These are phyloP conservation scores for Turnera subulata DNA, from an alignment of 345 rosid genomes.

Conservation along the genomic window DNA sequence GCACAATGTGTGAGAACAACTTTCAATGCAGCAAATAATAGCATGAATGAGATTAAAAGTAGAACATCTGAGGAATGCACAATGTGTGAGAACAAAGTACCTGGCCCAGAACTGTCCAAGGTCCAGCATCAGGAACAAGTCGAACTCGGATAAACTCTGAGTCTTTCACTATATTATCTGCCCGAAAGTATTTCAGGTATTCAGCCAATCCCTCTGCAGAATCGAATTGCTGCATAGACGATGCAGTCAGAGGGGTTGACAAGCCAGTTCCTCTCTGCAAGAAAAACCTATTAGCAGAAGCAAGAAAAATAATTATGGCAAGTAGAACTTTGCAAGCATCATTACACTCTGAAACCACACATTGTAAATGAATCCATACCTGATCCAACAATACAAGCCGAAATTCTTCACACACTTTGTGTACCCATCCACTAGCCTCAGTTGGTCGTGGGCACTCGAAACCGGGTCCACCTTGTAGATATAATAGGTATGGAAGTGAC, in stretches of 20 bases:
- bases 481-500: constrained; percentile 65
- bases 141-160: constrained; percentile 75
- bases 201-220: constrained; percentile 59
- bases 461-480: constrained; percentile 94
- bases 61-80: neutral
- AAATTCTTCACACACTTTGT: constrained; percentile 80
- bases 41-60: neutral
- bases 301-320: neutral
- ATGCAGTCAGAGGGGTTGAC: constrained; percentile 74
- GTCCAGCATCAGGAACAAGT: constrained; percentile 75
- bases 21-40: too few relatives aligned
- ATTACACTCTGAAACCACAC: too few relatives aligned
- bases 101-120: constrained; percentile 90
- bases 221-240: constrained; percentile 76
- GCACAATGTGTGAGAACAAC: neutral
- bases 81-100: constrained; percentile 24
- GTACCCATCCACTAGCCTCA: constrained; percentile 81
- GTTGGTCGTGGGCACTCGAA: constrained; percentile 83
- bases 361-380: constrained; percentile 36
- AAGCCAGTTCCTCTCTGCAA: constrained; percentile 96
- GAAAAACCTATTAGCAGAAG: constrained; percentile 4
- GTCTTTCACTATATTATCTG: constrained; percentile 85
- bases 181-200: constrained; percentile 69
- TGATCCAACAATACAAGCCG: constrained; percentile 90
- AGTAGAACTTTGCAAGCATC: neutral